These are phyloP conservation scores for Lactarius trivialis DNA, from an alignment of 768 basidiomycete species.

Conservation along the genomic window DNA sequence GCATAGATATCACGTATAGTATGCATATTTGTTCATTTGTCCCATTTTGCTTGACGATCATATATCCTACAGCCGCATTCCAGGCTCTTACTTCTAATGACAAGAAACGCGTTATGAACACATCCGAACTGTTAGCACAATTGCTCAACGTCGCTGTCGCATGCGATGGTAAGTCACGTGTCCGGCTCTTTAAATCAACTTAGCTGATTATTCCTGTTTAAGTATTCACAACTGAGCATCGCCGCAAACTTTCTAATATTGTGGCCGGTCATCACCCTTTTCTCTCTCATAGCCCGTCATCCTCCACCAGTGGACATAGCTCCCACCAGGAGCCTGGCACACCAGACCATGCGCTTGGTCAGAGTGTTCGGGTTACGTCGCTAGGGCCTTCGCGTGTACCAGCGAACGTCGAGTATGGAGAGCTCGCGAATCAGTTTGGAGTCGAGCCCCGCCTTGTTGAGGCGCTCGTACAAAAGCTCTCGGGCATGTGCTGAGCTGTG, in stretches of 20 bases:
- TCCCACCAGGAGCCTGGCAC: constrained; percentile 18
- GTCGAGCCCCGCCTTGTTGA: constrained; percentile 22
- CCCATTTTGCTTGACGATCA: neutral
- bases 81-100: constrained; percentile 19
- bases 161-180: constrained; percentile 14
- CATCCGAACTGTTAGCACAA: constrained; percentile 17
- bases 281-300: constrained; percentile 17
- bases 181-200: neutral
- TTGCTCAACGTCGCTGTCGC: constrained; percentile 15
- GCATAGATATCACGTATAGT: constrained; percentile 20
- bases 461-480: constrained; percentile 22
- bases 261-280: constrained; percentile 15
- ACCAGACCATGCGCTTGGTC: constrained; percentile 30
- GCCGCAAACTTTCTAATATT: constrained; percentile 11
- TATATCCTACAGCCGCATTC: constrained; percentile 17
- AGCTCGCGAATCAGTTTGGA: constrained; percentile 21
- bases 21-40: neutral
- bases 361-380: constrained; percentile 59
- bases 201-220: neutral
- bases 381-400: constrained; percentile 41
- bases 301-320: constrained; percentile 20
- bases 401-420: constrained; percentile 15
- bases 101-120: constrained; percentile 10
- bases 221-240: constrained; percentile 22
- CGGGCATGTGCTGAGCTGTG: constrained; percentile 18